A percentile compares a stretch with the other conserved stretches of the same genome.
phyloP scores from a whole-genome alignment of 768 basidiomycete genomes.

The Calvatia gigantea region DNA sequence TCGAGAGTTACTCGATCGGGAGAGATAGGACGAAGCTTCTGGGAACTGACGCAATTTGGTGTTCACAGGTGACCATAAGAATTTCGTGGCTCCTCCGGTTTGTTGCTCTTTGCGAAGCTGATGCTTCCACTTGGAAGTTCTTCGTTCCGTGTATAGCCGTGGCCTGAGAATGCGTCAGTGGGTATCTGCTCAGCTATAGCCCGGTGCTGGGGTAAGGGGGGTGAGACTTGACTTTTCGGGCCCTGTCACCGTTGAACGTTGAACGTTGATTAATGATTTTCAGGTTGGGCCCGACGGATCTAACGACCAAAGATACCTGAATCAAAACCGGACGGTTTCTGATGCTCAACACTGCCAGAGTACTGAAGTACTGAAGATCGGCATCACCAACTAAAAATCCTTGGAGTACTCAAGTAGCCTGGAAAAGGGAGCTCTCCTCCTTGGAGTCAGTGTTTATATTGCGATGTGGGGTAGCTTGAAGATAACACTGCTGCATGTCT shows the following conservation, averaged over 20 bases:
- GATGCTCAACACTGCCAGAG: too few relatives aligned
- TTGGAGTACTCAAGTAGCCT: too few relatives aligned
- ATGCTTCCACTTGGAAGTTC: slow-evolving; percentile 4
- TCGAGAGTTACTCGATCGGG: not conserved
- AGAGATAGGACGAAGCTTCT: slow-evolving; percentile 6
- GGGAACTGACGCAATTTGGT: slow-evolving; percentile 1
- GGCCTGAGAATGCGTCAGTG: not conserved
- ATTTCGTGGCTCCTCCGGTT: not conserved
- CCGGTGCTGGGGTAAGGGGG: not conserved
- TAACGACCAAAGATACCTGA: too few relatives aligned
- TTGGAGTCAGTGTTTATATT: too few relatives aligned
- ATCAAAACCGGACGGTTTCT: too few relatives aligned
- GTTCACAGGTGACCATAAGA: slow-evolving; percentile 2
- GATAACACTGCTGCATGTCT: too few relatives aligned
- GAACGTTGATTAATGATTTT: too few relatives aligned
- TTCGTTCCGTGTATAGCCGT: not conserved
- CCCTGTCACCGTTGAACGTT: not conserved
- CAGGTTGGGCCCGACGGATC: too few relatives aligned
- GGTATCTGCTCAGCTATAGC: not conserved
- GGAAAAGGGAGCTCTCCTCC: too few relatives aligned
- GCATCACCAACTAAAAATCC: too few relatives aligned
- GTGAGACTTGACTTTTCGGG: not conserved
- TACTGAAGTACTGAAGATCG: too few relatives aligned
- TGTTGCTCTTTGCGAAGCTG: not conserved
- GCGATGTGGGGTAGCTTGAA: too few relatives aligned